These are phyloP conservation scores for Leccinellum luteum DNA, from an alignment of 768 basidiomycete species.

Conservation along the genomic window DNA sequence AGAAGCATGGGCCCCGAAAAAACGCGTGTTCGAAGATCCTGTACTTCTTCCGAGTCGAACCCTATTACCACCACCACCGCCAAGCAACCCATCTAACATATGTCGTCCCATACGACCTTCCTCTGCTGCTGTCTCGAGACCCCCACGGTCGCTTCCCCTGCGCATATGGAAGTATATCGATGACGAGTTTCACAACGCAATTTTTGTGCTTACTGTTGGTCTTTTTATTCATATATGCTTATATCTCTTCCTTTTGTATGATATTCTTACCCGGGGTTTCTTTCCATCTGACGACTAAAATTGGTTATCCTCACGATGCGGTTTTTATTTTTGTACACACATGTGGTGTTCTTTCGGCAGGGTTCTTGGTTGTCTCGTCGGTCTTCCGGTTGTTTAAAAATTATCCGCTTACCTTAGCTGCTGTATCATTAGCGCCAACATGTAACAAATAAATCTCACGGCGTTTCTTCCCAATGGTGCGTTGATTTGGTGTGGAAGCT, in stretches of 20 bases:
- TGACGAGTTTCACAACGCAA: conserved; percentile 29
- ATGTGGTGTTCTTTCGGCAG: conserved; percentile 13
- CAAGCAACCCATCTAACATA: background rate
- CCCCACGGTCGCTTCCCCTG: conserved; percentile 10
- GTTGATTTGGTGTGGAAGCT: too few species aligned
- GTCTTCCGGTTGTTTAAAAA: background rate
- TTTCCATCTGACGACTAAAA: conserved; percentile 26
- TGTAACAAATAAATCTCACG: conserved; percentile 4
- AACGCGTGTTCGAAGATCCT: conserved; percentile 24
- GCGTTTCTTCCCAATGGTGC: background rate
- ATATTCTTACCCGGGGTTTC: conserved; percentile 27
- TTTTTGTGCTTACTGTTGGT: conserved; percentile 25
- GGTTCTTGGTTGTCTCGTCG: background rate
- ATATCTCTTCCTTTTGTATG: conserved; percentile 28
- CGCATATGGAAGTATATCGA: conserved; percentile 19
- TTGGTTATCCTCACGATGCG: background rate
- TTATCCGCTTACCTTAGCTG: background rate
- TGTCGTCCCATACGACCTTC: background rate
- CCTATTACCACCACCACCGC: conserved; percentile 11
- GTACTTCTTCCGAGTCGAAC: conserved; percentile 13
- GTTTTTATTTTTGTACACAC: background rate
- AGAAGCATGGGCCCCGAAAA: conserved; percentile 12
- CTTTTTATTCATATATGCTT: conserved; percentile 27
- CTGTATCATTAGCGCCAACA: conserved; percentile 18
- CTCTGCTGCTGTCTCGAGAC: background rate